Conservation (phyloP, 345 rosid genomes). For the Aquilaria sinensis region DNA sequence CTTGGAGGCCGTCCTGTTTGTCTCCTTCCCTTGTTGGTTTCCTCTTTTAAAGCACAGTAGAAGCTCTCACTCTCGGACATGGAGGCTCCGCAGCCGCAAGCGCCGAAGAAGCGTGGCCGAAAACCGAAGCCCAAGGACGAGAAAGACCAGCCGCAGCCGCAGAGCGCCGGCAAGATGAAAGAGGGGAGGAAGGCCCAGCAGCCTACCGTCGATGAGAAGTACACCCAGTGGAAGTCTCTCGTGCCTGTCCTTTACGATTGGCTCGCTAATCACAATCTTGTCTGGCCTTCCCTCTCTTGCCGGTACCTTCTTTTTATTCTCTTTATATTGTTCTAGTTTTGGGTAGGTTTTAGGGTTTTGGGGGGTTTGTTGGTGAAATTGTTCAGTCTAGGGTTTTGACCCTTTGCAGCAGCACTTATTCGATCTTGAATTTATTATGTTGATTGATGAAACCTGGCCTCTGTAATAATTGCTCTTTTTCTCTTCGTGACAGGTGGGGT, state of each 20-base stretch:
- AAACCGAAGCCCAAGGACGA: conserved; percentile 79
- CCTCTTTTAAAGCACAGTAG: conserved; percentile 5
- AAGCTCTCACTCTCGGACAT: conserved; percentile 13
- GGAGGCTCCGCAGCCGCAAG: conserved; percentile 26
- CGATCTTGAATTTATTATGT: not conserved
- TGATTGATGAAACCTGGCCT: not conserved
- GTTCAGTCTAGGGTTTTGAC: conserved; percentile 2
- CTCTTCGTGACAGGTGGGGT: conserved; percentile 58
- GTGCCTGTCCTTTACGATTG: conserved; percentile 98
- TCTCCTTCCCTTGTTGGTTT: not conserved
- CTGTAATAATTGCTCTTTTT: not conserved
- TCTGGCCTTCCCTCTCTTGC: conserved; percentile 99
- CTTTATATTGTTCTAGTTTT: conserved; percentile 9
- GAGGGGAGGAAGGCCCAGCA: conserved; percentile 42
- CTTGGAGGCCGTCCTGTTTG: conserved; percentile 7
- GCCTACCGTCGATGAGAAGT: conserved; percentile 74
- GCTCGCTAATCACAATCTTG: conserved; percentile 98
- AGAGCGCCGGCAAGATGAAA: conserved; percentile 23
- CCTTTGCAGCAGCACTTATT: not conserved
- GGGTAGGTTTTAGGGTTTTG: not conserved
- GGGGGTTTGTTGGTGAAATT: conserved; percentile 1
- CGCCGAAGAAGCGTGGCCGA: conserved; percentile 84
- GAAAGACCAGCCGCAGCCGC: conserved; percentile 25
- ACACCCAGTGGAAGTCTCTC: conserved; percentile 89
- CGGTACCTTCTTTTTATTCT: conserved; percentile 31